Evolutionary conservation across 1,284 basidiomycete species (phyloP), one percentile per base, ranked within the genome.

Genomic region (Ceratobasidium papillatum): DNA sequence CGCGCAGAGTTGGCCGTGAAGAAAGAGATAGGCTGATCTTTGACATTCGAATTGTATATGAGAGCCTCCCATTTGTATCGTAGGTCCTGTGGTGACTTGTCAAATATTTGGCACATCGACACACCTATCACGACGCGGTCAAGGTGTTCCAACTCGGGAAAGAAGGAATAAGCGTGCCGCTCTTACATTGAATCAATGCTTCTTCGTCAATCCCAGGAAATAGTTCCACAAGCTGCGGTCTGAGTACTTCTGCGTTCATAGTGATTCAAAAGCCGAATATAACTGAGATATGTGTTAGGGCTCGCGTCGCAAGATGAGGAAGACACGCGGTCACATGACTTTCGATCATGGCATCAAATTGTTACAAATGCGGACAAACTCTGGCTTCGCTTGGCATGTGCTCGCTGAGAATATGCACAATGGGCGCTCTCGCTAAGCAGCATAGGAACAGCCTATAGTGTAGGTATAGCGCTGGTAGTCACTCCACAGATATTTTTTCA

Each of bases 21-120:
- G 54, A 62, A 64, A 2, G 68, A 41, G 34, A 72, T 74, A 25
- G 61, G 43, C 36, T 41, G 25, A 62, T 87, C 85, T 76, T 83
- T 80, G 11, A 86, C 87, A 76, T 38, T 81, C 79, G 38, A 81
- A 56, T 85, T 87, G 58, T 85, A 82, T 1, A 86, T 80, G 34
- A 84, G 77, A 9, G 86, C 89, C 80, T 94, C 90, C 86, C 91
- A 90, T 80, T 92, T 93, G 81, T 84, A 94, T 72, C 84, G 86
- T n/a, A 94, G 85, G 59, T 85, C 81, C 27, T 89, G 84, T 32
- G 89, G 85, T 30, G 83, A 79, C 43, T 91, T 73, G 75, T 87
- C 87, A 82, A 89, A 92, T 76, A 87, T 87, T 77, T 87, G 83
- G 80, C 92, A 94, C 74, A 94, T 84, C 25, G 84, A 84, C 30